Percentiles rank a stretch among this genome's conserved stretches.
Conservation (phyloP, 164 flowering plant species). For the Euptelea pleiosperma region DNA sequence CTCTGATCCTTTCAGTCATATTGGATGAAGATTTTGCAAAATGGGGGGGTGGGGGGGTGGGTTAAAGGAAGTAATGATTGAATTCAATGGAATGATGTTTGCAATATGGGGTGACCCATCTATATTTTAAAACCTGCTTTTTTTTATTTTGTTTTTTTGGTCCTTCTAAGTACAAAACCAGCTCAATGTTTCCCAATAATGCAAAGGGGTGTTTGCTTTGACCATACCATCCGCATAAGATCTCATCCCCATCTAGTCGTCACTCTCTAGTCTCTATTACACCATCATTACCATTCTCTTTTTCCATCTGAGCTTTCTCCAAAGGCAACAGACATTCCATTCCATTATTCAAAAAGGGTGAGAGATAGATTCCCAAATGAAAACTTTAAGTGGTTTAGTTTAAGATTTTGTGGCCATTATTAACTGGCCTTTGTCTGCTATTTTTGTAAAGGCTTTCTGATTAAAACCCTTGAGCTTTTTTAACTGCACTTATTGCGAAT, state of each 20-base stretch:
- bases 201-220: constrained; percentile 35
- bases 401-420: constrained; percentile 26
- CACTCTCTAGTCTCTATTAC: constrained; percentile 29
- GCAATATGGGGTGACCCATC: constrained; percentile 17
- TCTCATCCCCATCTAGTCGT: constrained; percentile 16
- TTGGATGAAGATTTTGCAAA: constrained; percentile 30
- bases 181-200: constrained; percentile 52
- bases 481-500: neutral
- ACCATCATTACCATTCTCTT: constrained; percentile 37
- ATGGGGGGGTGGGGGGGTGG: constrained; percentile 27
- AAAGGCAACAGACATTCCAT: constrained; percentile 42
- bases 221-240: constrained; percentile 22
- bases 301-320: constrained; percentile 32
- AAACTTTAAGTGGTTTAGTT: constrained; percentile 19
- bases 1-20: constrained; percentile 18
- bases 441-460: neutral
- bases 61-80: constrained; percentile 12
- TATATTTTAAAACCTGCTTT: constrained; percentile 6
- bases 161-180: constrained; percentile 31
- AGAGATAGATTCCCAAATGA: constrained; percentile 28
- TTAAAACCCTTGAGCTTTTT: constrained; percentile 11
- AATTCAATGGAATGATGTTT: constrained; percentile 14
- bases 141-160: constrained; percentile 1
- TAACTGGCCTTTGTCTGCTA: constrained; percentile 20
- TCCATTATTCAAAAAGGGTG: constrained; percentile 32